Conservation (phyloP, 108 stramenopile species). For the Nitzschia inconspicua region DNA sequence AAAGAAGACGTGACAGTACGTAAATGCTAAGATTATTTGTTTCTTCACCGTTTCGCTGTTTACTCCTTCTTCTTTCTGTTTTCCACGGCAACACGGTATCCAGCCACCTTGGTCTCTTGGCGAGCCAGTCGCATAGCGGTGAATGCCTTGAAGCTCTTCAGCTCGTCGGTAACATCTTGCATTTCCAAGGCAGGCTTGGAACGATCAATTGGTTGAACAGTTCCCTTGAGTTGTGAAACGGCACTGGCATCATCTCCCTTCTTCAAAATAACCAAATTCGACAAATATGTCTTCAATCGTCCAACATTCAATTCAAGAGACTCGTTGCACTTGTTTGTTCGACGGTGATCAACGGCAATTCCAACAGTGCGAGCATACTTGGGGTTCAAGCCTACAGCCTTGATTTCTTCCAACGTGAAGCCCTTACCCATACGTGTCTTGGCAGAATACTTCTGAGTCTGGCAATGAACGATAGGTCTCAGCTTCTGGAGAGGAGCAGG, state of each 20-base stretch:
- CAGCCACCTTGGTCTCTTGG: slow-evolving; percentile 80
- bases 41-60: slow-evolving; percentile 20
- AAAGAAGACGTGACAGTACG: no score
- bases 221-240: slow-evolving; percentile 50
- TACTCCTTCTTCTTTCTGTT: slow-evolving; percentile 85
- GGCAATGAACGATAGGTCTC: slow-evolving; percentile 95
- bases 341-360: slow-evolving; percentile 95
- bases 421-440: slow-evolving; percentile 95
- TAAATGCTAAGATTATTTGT: no score
- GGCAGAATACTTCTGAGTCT: slow-evolving; percentile 93
- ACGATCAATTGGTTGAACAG: slow-evolving; percentile 66
- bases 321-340: slow-evolving; percentile 87
- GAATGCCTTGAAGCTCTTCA: slow-evolving; percentile 74
- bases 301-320: slow-evolving; percentile 85
- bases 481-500: slow-evolving; percentile 93
- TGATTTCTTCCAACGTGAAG: slow-evolving; percentile 95
- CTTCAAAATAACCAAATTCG: slow-evolving; percentile 91
- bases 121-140: slow-evolving; percentile 78
- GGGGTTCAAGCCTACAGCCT: slow-evolving; percentile 88
- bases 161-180: slow-evolving; percentile 76
- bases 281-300: slow-evolving; percentile 95
- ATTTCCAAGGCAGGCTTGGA: slow-evolving; percentile 72
- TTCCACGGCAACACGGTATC: slow-evolving; percentile 65
- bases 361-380: slow-evolving; percentile 91
- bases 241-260: slow-evolving; percentile 80